A percentile compares a stretch with the other conserved stretches of the same genome.
Evolutionary conservation across 352 stramenopile genomes (phyloP).

Genomic region (Saprolegnia parasitica): DNA sequence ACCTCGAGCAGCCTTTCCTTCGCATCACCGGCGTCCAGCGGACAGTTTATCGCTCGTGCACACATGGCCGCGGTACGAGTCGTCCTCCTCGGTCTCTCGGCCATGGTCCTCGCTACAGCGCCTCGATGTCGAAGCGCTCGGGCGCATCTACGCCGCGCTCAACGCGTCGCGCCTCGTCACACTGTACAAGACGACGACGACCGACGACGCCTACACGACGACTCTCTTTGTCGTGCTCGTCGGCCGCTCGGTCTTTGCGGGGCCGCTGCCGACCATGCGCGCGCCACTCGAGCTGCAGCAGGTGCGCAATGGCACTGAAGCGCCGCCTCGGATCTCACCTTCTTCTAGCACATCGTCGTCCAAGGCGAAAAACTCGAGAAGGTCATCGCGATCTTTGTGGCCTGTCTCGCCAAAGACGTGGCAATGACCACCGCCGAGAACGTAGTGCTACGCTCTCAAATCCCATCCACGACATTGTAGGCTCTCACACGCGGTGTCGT

Average conservation of each 20-base stretch:
- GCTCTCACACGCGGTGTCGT: background rate
- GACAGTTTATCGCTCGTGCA: background rate
- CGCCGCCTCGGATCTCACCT: too few species aligned
- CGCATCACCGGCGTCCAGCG: background rate
- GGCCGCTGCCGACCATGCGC: background rate
- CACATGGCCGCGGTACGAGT: background rate
- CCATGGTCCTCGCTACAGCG: background rate
- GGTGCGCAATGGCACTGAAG: background rate
- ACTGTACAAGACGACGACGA: background rate
- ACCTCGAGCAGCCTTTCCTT: background rate
- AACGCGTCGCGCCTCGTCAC: background rate
- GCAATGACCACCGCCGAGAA: too few species aligned
- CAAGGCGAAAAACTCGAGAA: background rate
- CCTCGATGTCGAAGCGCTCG: background rate
- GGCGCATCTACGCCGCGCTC: background rate
- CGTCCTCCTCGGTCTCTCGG: background rate
- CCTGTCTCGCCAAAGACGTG: background rate
- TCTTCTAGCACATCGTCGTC: background rate
- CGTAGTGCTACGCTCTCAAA: too few species aligned
- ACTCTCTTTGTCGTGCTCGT: background rate
- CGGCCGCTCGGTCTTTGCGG: background rate
- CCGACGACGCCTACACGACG: background rate
- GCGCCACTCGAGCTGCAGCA: background rate
- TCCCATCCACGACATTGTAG: too few species aligned
- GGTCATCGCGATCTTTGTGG: background rate